phyloP scores from a whole-genome alignment of 306 rosid species.

The Vigna nakashimae region DNA sequence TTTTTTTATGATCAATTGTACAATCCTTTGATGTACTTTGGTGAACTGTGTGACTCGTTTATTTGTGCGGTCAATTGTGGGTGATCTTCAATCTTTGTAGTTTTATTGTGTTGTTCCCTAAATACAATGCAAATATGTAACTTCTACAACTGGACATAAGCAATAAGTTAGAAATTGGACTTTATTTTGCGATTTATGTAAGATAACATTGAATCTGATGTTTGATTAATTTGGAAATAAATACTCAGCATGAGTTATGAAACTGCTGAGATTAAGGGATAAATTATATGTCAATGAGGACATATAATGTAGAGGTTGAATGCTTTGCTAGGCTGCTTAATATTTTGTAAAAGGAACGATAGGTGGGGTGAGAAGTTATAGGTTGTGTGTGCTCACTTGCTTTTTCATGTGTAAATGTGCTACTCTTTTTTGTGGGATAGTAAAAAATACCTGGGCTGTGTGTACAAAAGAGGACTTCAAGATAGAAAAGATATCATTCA shows the following conservation, averaged over 20 bases:
- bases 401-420: background rate
- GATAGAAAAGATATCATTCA: background rate
- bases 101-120: conserved; percentile 23
- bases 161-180: background rate
- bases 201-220: conserved; percentile 8
- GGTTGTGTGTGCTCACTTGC: conserved; percentile 1
- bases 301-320: conserved; percentile 6
- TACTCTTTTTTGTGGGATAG: background rate
- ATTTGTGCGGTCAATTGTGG: conserved; percentile 2
- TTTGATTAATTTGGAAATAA: conserved; percentile 11
- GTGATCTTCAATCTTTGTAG: conserved; percentile 3
- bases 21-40: conserved; percentile 19
- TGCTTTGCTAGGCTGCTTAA: conserved; percentile 13
- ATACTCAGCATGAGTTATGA: background rate
- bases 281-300: background rate
- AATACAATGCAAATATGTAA: conserved; percentile 20
- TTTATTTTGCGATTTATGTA: conserved; percentile 13
- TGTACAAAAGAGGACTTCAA: background rate
- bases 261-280: background rate
- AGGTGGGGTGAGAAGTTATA: background rate
- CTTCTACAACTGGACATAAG: background rate
- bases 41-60: background rate
- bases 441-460: background rate
- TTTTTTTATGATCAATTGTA: background rate
- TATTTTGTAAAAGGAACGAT: background rate